phyloP scores from a whole-genome alignment of 805 yeast species.

The Deakozyma indianensis region DNA sequence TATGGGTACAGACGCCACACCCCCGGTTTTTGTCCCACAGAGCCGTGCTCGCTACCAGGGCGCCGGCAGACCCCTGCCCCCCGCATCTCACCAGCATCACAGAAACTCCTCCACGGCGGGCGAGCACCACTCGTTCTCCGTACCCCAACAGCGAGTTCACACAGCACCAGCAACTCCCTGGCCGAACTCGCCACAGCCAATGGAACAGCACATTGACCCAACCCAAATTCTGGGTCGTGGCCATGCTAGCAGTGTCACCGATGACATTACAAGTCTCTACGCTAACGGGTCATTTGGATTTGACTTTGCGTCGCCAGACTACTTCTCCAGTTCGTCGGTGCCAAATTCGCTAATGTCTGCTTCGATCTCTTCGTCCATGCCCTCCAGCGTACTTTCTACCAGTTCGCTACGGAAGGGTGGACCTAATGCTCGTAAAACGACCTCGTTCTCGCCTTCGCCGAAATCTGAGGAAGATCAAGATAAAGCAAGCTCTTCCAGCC shows the following conservation, averaged over 20 bases:
- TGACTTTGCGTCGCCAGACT: background rate
- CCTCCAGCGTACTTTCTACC: background rate
- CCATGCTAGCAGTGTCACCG: background rate
- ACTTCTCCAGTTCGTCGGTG: background rate
- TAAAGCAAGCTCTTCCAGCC: background rate
- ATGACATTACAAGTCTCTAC: background rate
- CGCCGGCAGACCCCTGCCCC: background rate
- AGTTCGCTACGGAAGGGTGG: background rate
- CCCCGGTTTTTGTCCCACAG: slow-evolving; percentile 1
- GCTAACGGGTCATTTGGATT: background rate
- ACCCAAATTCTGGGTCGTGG: background rate
- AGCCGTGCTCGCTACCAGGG: background rate
- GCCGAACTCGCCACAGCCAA: background rate
- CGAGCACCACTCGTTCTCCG: background rate
- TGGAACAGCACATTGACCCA: background rate
- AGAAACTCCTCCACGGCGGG: background rate
- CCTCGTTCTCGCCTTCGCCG: background rate
- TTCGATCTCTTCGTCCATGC: background rate
- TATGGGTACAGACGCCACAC: background rate
- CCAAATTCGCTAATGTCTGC: background rate
- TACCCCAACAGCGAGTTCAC: background rate
- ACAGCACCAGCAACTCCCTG: background rate
- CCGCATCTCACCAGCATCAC: background rate
- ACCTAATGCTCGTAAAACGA: background rate
- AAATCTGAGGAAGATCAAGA: background rate